A percentile compares a stretch with the other conserved stretches of the same genome.
These are phyloP conservation scores for Solanum hybrid DNA, from an alignment of 305 asterid species.

Conservation along the genomic window DNA sequence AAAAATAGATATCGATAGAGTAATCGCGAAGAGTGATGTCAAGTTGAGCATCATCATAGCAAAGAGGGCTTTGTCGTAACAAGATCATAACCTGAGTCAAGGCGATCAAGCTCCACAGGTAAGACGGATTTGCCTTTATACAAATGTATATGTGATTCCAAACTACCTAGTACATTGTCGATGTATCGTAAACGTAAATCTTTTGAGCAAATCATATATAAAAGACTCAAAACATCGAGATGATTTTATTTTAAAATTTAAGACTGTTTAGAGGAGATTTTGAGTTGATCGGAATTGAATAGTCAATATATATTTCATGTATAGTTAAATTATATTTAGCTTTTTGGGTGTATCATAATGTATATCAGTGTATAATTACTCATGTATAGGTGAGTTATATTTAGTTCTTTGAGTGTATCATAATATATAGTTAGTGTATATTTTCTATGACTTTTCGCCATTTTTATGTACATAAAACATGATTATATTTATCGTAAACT, in stretches of 20 bases:
- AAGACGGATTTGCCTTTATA: neutral
- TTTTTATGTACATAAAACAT: too few species aligned
- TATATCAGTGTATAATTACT: neutral
- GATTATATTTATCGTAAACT: too few species aligned
- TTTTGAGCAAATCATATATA: neutral
- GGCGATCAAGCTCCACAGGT: neutral
- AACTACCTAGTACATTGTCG: neutral
- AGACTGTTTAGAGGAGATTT: neutral
- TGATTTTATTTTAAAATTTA: neutral
- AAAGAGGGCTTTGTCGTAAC: neutral
- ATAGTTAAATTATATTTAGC: too few species aligned
- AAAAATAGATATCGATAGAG: neutral
- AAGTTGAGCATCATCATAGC: neutral
- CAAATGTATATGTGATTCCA: neutral
- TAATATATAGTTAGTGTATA: neutral
- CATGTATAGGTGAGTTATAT: neutral
- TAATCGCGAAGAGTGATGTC: neutral
- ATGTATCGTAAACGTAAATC: neutral
- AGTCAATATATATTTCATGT: neutral
- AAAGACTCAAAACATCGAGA: neutral
- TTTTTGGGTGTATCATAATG: neutral
- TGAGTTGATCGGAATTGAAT: neutral
- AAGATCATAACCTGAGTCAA: neutral
- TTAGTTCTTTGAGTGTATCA: too few species aligned
- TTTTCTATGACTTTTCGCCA: neutral